Base-by-base conservation (phyloP, 805 yeast species). In the Yamadazyma nakazawae region DNA sequence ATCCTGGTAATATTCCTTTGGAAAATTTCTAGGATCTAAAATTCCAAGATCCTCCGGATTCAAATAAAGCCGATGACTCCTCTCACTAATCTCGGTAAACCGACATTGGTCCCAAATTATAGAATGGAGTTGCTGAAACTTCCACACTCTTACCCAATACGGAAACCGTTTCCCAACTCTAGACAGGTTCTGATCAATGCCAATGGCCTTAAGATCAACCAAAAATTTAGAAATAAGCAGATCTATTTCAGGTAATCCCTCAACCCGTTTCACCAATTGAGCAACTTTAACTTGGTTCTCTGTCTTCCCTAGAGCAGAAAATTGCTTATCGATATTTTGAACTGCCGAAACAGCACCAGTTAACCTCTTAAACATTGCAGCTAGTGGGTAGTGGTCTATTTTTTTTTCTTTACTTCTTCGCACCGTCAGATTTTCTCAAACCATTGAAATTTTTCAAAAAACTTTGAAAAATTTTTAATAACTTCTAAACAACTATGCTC, bases 41-140 rank as follows among this genome's bases (percentile, higher is more conserved):
- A 71, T 41, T 12, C 77, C 77, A 14, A 72, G 49, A 32, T 60
- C 50, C 13, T 48, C 35, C 2, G 62, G 59, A 34, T 54, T 46
- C 37, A 54, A 57, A 21, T 42, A 26, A 24, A 72, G 50, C 37
- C 38, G 39, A 51, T 72, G 74, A 9, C 44, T 50, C 21, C 63
- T 66, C 34, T 64, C 55, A 13, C 73, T 61, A 5, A 70, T 55
- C 26, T 66, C 64, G 30, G 53, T 48, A 6, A 55, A 40, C 18
- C 53, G 60, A 46, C 74, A 67, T 42, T 60, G 54, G 5, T 64
- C 70, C 75, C 76, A 72, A 45, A 72, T 72, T 16, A 64, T 53
- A 10, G 55, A 45, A 48, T 72, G 72, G 13, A 72, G 48, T 28
- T 68, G 68, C 37, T 53, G 58, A 42, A 61, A 53, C 40, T 56